phyloP scores from a whole-genome alignment of 164 flowering plant species.

The Berberis thunbergii region DNA sequence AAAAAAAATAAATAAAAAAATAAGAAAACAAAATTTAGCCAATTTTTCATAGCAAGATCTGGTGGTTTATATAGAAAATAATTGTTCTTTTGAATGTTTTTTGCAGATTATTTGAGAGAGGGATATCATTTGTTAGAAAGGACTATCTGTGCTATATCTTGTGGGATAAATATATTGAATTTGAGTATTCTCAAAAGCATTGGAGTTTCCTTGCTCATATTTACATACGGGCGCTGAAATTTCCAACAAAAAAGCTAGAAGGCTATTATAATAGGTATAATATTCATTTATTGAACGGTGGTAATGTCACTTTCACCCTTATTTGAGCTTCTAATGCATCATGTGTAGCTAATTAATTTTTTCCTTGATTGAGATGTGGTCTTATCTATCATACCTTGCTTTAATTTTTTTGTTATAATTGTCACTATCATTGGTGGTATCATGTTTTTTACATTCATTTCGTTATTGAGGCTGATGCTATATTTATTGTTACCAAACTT shows the following conservation, averaged over 20 bases:
- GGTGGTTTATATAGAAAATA: not conserved
- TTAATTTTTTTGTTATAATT: no score
- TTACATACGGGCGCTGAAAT: conserved; percentile 50
- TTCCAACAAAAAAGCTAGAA: conserved; percentile 67
- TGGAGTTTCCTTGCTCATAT: conserved; percentile 68
- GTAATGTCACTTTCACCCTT: no score
- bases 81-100: conserved; percentile 1
- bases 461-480: no score
- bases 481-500: no score
- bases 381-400: no score
- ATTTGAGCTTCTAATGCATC: no score
- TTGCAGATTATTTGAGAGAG: conserved; percentile 74
- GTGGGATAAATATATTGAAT: conserved; percentile 84
- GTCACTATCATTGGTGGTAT: no score
- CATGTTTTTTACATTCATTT: no score
- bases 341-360: no score
- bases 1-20: no score
- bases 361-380: no score
- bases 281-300: not conserved
- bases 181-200: conserved; percentile 64
- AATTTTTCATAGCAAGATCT: not conserved
- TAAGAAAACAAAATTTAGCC: not conserved
- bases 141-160: conserved; percentile 68
- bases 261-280: conserved; percentile 64
- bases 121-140: conserved; percentile 66